Percentiles rank a stretch among this genome's conserved stretches.
Evolutionary conservation across 2,329 filamentous ascomycete species (phyloP).

Genomic region (Claviceps cyperi): DNA sequence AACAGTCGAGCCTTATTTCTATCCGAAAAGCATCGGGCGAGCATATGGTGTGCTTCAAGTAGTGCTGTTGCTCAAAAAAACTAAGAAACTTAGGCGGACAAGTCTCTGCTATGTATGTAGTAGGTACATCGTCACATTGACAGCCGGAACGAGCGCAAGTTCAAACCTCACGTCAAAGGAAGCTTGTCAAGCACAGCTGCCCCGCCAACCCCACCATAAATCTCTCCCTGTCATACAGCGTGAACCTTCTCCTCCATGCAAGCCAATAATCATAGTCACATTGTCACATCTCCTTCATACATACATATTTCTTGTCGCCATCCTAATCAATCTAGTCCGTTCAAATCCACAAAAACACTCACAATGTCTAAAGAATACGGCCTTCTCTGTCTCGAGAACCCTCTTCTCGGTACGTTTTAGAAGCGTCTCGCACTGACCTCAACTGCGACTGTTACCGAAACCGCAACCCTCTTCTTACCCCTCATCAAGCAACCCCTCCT

Average conservation of each 20-base stretch:
- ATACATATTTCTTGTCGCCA: not conserved
- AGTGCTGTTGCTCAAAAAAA: too few relatives aligned
- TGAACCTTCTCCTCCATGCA: not conserved
- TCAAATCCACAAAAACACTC: not conserved
- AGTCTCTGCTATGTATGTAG: too few relatives aligned
- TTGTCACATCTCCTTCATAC: not conserved
- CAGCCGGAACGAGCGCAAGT: too few relatives aligned
- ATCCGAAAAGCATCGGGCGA: too few relatives aligned
- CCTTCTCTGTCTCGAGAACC: conserved; percentile 92
- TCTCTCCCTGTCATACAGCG: conserved; percentile 11
- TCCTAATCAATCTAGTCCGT: not conserved
- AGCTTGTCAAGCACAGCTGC: not conserved
- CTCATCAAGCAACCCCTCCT: not conserved
- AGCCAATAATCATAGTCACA: not conserved
- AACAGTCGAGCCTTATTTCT: too few relatives aligned
- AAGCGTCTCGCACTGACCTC: not conserved
- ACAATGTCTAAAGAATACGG: conserved; percentile 71
- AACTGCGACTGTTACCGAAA: not conserved
- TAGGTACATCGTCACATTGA: too few relatives aligned
- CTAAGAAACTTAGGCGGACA: too few relatives aligned
- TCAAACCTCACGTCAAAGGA: too few relatives aligned
- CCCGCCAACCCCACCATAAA: conserved; percentile 1
- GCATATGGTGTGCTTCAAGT: too few relatives aligned
- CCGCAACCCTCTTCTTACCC: not conserved
- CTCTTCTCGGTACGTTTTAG: conserved; percentile 66